Percentiles rank a stretch among this genome's conserved stretches.
Conservation (phyloP, 1,284 basidiomycete species). For the Phenoliferia sp. region DNA sequence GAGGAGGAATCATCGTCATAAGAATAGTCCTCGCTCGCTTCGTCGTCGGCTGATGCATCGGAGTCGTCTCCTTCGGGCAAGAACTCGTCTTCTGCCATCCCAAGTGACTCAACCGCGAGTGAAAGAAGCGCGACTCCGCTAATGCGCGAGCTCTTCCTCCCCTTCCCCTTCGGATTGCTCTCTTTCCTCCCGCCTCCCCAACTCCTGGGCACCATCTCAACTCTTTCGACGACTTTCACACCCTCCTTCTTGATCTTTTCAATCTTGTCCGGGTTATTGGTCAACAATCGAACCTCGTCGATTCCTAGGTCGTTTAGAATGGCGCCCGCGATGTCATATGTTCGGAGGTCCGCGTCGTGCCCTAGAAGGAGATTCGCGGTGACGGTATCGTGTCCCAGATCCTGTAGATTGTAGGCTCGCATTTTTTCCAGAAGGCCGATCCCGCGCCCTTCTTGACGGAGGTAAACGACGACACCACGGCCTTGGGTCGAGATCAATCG, state of each 20-base stretch:
- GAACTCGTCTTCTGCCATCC: neutral
- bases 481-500: conserved; percentile 77
- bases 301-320: conserved; percentile 85
- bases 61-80: conserved; percentile 40
- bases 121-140: neutral
- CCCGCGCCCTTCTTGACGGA: conserved; percentile 95
- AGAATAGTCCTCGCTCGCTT: conserved; percentile 44
- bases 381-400: conserved; percentile 97
- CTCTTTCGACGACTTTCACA: conserved; percentile 72
- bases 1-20: too few species aligned
- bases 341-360: conserved; percentile 87
- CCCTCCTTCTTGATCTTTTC: conserved; percentile 79
- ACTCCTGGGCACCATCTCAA: conserved; percentile 89
- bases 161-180: neutral
- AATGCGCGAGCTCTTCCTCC: neutral
- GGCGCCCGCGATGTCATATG: conserved; percentile 84
- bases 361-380: conserved; percentile 94
- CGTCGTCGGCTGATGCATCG: conserved; percentile 41
- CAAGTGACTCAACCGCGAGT: neutral
- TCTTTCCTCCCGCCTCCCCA: too few species aligned
- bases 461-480: conserved; percentile 91
- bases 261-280: conserved; percentile 98
- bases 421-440: conserved; percentile 96
- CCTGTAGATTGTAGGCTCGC: conserved; percentile 95
- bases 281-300: conserved; percentile 74